phyloP scores from a whole-genome alignment of 2,329 filamentous ascomycete species.

The Stylonectria norvegica region DNA sequence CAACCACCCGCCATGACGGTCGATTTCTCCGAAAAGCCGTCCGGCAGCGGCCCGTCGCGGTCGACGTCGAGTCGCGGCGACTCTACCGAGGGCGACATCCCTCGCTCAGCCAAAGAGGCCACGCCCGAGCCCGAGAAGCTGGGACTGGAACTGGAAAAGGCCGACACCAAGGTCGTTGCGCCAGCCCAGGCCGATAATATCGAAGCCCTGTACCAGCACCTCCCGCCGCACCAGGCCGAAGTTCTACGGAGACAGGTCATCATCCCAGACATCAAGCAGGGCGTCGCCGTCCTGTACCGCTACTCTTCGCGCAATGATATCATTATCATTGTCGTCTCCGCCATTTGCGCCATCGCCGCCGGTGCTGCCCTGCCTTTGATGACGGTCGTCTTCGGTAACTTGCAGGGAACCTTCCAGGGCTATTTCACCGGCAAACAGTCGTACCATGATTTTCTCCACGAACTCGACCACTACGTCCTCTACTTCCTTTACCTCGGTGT shows the following conservation, averaged over 20 bases:
- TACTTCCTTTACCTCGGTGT: conserved; percentile 86
- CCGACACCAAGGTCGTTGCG: conserved; percentile 41
- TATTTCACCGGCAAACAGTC: conserved; percentile 50
- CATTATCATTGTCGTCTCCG: conserved; percentile 58
- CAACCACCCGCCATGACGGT: conserved; percentile 19
- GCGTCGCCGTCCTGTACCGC: conserved; percentile 63
- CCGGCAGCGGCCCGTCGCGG: conserved; percentile 21
- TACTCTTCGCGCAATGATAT: conserved; percentile 66
- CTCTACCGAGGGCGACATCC: conserved; percentile 29
- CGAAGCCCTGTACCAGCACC: conserved; percentile 56
- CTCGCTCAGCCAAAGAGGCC: conserved; percentile 12
- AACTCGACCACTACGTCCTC: conserved; percentile 63
- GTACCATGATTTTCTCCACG: conserved; percentile 54
- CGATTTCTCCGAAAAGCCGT: conserved; percentile 24
- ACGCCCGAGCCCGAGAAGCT: conserved; percentile 15
- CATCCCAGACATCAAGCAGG: conserved; percentile 60
- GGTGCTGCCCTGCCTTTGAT: conserved; percentile 76
- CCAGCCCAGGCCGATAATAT: conserved; percentile 35
- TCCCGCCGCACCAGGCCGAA: conserved; percentile 62
- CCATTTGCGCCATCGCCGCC: conserved; percentile 64
- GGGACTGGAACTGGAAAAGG: conserved; percentile 37
- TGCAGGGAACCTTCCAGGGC: conserved; percentile 68
- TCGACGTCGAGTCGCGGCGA: conserved; percentile 35
- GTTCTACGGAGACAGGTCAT: conserved; percentile 67
- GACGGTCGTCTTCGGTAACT: conserved; percentile 75